Percentiles rank a stretch among this genome's conserved stretches.
Conservation (phyloP, 2,329 filamentous ascomycete genomes). For the Fusarium coffeatum region DNA sequence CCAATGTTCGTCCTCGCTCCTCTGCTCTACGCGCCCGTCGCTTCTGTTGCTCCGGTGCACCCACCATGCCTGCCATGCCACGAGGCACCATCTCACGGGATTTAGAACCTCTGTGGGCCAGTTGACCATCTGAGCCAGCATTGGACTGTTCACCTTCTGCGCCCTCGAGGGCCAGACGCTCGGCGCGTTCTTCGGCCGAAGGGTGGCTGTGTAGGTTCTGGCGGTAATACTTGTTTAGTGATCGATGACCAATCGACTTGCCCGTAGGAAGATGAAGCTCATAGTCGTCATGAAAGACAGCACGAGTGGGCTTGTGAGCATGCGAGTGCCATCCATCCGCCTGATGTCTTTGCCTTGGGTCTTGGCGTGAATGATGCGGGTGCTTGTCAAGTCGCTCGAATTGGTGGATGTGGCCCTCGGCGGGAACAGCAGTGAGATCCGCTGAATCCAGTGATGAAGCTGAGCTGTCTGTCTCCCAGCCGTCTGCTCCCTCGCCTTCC, state of each 20-base stretch:
- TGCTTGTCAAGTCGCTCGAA: slow-evolving; percentile 79
- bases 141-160: slow-evolving; percentile 47
- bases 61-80: slow-evolving; percentile 80
- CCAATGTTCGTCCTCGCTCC: slow-evolving; percentile 74
- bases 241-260: slow-evolving; percentile 89
- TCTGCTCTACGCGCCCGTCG: slow-evolving; percentile 73
- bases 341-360: slow-evolving; percentile 78
- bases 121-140: slow-evolving; percentile 48
- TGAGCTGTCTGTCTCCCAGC: slow-evolving; percentile 95
- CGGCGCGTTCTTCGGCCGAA: slow-evolving; percentile 78
- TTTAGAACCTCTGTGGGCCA: slow-evolving; percentile 54
- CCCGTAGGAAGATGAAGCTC: slow-evolving; percentile 94
- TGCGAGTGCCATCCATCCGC: slow-evolving; percentile 85
- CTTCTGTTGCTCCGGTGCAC: slow-evolving; percentile 81
- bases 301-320: slow-evolving; percentile 77
- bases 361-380: slow-evolving; percentile 78
- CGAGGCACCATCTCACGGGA: slow-evolving; percentile 71
- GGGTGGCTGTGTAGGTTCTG: slow-evolving; percentile 93
- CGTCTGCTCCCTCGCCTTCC: slow-evolving; percentile 74
- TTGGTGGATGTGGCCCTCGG: slow-evolving; percentile 76
- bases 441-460: slow-evolving; percentile 89
- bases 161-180: slow-evolving; percentile 71
- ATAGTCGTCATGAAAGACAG: slow-evolving; percentile 90
- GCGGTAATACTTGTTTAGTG: slow-evolving; percentile 86
- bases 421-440: slow-evolving; percentile 82